A percentile compares a stretch with the other conserved stretches of the same genome.
phyloP scores from a whole-genome alignment of 169 alveolate species.

The Theileria orientalis region DNA sequence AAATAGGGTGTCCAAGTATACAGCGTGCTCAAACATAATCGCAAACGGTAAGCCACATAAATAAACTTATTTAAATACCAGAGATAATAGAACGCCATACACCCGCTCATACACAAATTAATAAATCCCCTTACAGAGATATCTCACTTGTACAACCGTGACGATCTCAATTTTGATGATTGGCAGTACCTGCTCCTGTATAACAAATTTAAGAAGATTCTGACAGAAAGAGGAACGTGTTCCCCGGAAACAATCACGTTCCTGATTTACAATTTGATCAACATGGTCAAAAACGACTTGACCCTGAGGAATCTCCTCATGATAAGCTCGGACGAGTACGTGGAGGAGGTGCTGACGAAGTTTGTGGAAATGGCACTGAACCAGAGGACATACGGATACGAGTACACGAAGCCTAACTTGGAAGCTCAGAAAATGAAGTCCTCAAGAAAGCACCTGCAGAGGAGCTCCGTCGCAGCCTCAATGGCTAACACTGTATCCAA shows the following conservation, averaged over 20 bases:
- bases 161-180: background rate
- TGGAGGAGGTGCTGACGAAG: slow-evolving; percentile 2
- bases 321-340: slow-evolving; percentile 10
- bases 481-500: slow-evolving; percentile 7
- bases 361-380: slow-evolving; percentile 1
- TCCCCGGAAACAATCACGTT: background rate
- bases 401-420: background rate
- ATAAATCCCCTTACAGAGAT: slow-evolving; percentile 8
- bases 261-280: slow-evolving; percentile 5
- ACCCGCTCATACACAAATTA: no score
- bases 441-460: background rate
- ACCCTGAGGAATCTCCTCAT: slow-evolving; percentile 20
- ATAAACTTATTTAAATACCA: no score
- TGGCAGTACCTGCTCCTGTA: slow-evolving; percentile 18
- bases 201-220: slow-evolving; percentile 12
- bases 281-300: background rate
- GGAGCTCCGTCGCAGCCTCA: slow-evolving; percentile 12
- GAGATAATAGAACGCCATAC: no score
- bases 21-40: slow-evolving; percentile 27
- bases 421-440: background rate
- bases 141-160: slow-evolving; percentile 15
- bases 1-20: slow-evolving; percentile 7
- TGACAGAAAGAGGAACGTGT: slow-evolving; percentile 24
- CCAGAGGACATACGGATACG: slow-evolving; percentile 2
- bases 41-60: slow-evolving; percentile 18